Conservation (phyloP, 345 rosid genomes). For the Mercurialis annua region DNA sequence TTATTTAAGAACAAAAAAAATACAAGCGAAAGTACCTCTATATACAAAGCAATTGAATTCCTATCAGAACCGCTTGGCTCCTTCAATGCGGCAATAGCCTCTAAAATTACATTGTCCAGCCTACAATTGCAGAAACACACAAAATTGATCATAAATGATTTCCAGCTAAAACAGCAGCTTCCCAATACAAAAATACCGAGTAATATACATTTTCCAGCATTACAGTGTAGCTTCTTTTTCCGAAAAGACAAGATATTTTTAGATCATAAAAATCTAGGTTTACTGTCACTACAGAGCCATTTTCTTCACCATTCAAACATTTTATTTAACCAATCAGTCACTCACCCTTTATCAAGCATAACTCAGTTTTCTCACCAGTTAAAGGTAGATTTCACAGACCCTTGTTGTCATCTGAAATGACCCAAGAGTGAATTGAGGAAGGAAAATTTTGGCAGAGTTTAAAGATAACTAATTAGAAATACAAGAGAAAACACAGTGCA, state of each 20-base stretch:
- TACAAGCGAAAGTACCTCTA: slow-evolving; percentile 53
- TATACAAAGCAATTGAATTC: slow-evolving; percentile 66
- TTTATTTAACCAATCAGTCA: neutral
- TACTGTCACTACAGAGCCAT: neutral
- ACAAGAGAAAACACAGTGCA: neutral
- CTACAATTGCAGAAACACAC: slow-evolving; percentile 37
- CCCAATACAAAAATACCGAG: neutral
- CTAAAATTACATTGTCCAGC: slow-evolving; percentile 74
- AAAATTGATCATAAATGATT: slow-evolving; percentile 11
- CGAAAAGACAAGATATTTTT: neutral
- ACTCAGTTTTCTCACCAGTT: neutral
- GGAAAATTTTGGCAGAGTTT: too few relatives aligned
- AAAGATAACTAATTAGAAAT: neutral
- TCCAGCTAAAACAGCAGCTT: slow-evolving; percentile 14
- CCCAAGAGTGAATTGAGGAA: neutral
- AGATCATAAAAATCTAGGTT: slow-evolving; percentile 8
- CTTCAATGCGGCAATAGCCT: slow-evolving; percentile 76
- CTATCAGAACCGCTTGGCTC: slow-evolving; percentile 80
- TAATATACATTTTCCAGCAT: neutral
- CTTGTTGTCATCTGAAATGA: neutral
- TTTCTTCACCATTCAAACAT: slow-evolving; percentile 2
- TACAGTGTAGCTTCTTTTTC: slow-evolving; percentile 4
- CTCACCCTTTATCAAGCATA: neutral
- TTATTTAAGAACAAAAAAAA: too few relatives aligned
- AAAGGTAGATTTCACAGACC: neutral